Evolutionary conservation across 192 early-diverging fungal genomes (phyloP), one percentile per base, ranked within the genome.

Genomic region (Coemansia interrupta): DNA sequence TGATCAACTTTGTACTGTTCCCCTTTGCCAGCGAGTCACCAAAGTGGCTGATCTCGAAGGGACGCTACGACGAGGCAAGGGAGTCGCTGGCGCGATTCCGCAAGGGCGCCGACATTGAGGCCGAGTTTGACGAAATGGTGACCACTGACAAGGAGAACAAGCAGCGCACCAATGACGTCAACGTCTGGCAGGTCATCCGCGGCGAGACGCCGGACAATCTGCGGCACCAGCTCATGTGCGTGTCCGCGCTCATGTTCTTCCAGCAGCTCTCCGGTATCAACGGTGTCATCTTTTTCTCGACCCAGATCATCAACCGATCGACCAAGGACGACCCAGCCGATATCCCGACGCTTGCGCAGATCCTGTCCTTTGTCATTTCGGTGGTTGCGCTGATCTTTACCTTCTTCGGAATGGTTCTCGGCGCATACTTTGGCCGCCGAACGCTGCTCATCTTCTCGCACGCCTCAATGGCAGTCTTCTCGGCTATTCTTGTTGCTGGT

Each of bases 241-340:
- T 86, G 38, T 69, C 90, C 14, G 66, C 80, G 3, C 55, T 92
- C 10, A 89, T 91, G 70, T 75, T 89, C 18, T 69, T 83, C 57
- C 92, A 95, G 68, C 92, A 95, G 72, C 79, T 92, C 19, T 85
- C 83, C 40, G 92, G 90, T 46, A 92, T 95, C 66, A 92, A 91
- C 66, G 90, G 86, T 12, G 83, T 92, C 39, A 87, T 91, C 56
- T 91, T 87, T 73, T 95, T 92, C 66, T 87, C 84, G n/a, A 90
- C 92, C 7, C 85, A 84, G n/a, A 90, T 93, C 47, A 87, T 93
- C 78, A 80, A 80, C 64, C 55, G 71, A 49, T 80, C 43, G 54
- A 86, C 64, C 0, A 46, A 73, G 20, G 65, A 67, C 51, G 36
- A 80, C 32, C 78, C 78, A 0, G 78, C 78, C 7, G 52, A 80